These are phyloP conservation scores for Colletotrichum filicis DNA, from an alignment of 2,329 filamentous ascomycete species.

Conservation along the genomic window DNA sequence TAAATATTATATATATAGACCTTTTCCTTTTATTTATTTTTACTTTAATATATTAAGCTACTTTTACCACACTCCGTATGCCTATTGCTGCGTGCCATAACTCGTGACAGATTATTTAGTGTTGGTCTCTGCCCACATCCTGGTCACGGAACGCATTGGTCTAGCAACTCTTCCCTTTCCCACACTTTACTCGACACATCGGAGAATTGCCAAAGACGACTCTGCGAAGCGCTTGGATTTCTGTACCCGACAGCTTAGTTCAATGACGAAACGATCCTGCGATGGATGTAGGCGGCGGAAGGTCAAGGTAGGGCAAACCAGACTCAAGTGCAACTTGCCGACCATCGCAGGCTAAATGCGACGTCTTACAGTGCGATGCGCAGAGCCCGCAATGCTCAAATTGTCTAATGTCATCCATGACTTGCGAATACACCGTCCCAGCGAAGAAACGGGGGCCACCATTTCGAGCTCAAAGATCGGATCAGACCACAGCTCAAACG, in stretches of 20 bases:
- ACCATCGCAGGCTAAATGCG: background rate
- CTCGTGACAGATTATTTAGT: background rate
- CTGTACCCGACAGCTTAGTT: background rate
- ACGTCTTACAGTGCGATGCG: background rate
- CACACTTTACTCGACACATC: background rate
- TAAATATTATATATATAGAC: too few relatives aligned
- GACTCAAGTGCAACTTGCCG: too few relatives aligned
- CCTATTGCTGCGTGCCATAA: too few relatives aligned
- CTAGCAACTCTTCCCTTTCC: background rate
- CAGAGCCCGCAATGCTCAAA: conserved; percentile 8
- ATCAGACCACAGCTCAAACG: background rate
- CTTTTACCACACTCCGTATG: too few relatives aligned
- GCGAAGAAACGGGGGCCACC: conserved; percentile 20
- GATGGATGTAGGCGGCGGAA: conserved; percentile 31
- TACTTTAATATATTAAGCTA: too few relatives aligned
- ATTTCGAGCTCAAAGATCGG: background rate
- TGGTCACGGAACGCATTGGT: too few relatives aligned
- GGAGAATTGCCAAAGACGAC: conserved; percentile 3
- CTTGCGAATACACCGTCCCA: conserved; percentile 3
- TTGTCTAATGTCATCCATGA: conserved; percentile 1
- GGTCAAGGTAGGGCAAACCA: conserved; percentile 18
- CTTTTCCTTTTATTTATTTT: too few relatives aligned
- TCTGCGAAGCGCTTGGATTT: too few relatives aligned
- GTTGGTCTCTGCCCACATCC: background rate
- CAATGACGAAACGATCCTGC: conserved; percentile 22